Evolutionary conservation across 768 basidiomycete species (phyloP).

Genomic region (Daedaleopsis sinensis): DNA sequence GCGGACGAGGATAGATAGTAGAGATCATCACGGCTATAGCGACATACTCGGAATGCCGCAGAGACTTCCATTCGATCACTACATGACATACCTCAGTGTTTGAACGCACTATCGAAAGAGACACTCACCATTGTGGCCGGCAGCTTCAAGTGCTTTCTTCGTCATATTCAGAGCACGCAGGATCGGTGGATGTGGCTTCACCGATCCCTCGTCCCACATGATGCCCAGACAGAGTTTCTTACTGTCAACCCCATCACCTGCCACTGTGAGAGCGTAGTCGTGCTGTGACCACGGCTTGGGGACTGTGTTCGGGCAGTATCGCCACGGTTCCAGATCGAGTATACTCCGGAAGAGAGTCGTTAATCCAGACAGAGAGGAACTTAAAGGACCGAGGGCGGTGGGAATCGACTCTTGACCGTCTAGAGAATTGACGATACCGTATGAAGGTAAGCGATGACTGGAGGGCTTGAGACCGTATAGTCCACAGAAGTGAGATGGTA

Average conservation of each 20-base stretch:
- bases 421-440: conserved; percentile 62
- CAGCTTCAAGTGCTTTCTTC: conserved; percentile 35
- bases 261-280: conserved; percentile 29
- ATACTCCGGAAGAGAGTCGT: conserved; percentile 68
- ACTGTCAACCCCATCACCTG: conserved; percentile 33
- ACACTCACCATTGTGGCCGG: conserved; percentile 37
- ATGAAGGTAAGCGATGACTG: conserved; percentile 68
- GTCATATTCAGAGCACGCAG: conserved; percentile 35
- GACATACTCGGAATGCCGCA: conserved; percentile 28
- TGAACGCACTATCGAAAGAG: neutral
- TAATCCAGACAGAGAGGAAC: conserved; percentile 25
- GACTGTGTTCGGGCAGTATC: conserved; percentile 36
- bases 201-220: conserved; percentile 36
- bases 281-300: conserved; percentile 29
- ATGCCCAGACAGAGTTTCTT: conserved; percentile 35
- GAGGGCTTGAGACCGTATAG: conserved; percentile 71
- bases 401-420: conserved; percentile 63
- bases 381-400: conserved; percentile 42
- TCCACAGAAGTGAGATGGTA: conserved; percentile 66
- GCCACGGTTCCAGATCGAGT: conserved; percentile 40
- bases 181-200: conserved; percentile 38
- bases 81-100: neutral
- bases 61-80: conserved; percentile 41
- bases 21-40: conserved; percentile 19
- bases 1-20: no score